A percentile compares a stretch with the other conserved stretches of the same genome.
These are phyloP conservation scores for Cytospora piceicola DNA, from an alignment of 2,329 filamentous ascomycete genomes.

Conservation along the genomic window DNA sequence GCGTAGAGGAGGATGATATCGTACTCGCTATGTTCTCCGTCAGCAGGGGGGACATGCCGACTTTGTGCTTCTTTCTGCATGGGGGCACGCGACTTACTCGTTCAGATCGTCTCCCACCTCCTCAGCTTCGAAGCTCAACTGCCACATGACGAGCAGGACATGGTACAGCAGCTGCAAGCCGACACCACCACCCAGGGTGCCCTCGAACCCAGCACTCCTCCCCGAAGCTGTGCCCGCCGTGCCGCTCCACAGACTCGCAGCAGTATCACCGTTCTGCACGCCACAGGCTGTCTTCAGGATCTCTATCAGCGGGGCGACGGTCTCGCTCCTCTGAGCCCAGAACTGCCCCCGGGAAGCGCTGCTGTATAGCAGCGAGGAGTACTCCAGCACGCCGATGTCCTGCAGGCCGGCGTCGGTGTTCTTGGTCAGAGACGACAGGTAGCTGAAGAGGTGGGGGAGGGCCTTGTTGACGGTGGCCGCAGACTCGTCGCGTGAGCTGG, in stretches of 20 bases:
- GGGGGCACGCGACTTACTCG: conserved; percentile 62
- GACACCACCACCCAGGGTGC: conserved; percentile 75
- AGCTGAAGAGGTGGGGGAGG: conserved; percentile 81
- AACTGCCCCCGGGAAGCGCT: conserved; percentile 77
- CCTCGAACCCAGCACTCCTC: conserved; percentile 66
- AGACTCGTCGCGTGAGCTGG: conserved; percentile 65
- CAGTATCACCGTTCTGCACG: conserved; percentile 66
- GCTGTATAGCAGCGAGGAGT: conserved; percentile 81
- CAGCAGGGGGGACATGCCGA: neutral
- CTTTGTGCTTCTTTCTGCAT: neutral
- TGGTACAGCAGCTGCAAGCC: conserved; percentile 93
- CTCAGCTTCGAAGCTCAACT: conserved; percentile 91
- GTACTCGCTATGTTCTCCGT: conserved; percentile 69
- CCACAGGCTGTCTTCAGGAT: conserved; percentile 80
- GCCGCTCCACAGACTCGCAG: conserved; percentile 65
- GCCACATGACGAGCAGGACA: conserved; percentile 91
- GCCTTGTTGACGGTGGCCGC: conserved; percentile 69
- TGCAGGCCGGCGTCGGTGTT: conserved; percentile 87
- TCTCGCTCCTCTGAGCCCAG: conserved; percentile 89
- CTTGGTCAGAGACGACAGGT: conserved; percentile 82
- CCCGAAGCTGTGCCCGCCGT: conserved; percentile 43
- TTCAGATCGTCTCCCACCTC: conserved; percentile 76
- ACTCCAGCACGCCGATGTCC: conserved; percentile 92
- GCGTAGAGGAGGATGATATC: conserved; percentile 90
- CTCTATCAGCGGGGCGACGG: conserved; percentile 77